Conservation (phyloP, 768 basidiomycete genomes). For the Tricholoma sp. region DNA sequence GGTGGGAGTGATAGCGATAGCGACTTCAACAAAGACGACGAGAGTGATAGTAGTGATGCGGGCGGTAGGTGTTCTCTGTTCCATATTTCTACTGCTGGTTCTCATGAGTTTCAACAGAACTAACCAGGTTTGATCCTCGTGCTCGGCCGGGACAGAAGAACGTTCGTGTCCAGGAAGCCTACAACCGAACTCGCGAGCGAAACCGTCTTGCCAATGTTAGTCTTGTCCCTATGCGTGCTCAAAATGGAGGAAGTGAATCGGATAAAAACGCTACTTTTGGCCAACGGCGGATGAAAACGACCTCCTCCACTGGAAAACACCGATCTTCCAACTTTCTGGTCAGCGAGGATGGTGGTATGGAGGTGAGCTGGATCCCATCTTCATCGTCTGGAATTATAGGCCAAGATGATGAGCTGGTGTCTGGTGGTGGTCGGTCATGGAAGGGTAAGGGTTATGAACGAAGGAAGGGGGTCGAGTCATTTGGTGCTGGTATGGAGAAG, state of each 20-base stretch:
- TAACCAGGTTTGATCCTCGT: constrained; percentile 47
- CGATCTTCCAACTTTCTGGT: constrained; percentile 17
- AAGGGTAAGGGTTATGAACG: constrained; percentile 27
- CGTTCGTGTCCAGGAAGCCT: constrained; percentile 39
- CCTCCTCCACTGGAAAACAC: constrained; percentile 13
- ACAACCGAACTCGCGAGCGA: constrained; percentile 34
- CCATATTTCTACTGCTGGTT: not conserved
- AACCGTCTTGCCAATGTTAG: constrained; percentile 52
- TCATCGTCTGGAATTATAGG: constrained; percentile 32
- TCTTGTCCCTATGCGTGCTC: constrained; percentile 60
- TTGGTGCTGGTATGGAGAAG: constrained; percentile 88
- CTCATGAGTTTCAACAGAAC: constrained; percentile 29
- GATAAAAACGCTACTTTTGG: constrained; percentile 65
- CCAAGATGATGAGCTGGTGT: constrained; percentile 24
- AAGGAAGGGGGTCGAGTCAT: constrained; percentile 66
- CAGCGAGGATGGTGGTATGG: constrained; percentile 62
- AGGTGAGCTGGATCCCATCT: constrained; percentile 79
- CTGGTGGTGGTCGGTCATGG: constrained; percentile 19
- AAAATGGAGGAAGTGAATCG: constrained; percentile 22
- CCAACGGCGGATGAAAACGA: constrained; percentile 45
- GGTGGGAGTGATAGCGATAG: constrained; percentile 39
- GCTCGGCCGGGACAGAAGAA: constrained; percentile 46
- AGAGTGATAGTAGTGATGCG: constrained; percentile 49
- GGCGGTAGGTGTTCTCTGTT: constrained; percentile 36
- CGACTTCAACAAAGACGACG: constrained; percentile 38